Conservation (phyloP, 139 green algal species). For the Chlamydomonas sp. region DNA sequence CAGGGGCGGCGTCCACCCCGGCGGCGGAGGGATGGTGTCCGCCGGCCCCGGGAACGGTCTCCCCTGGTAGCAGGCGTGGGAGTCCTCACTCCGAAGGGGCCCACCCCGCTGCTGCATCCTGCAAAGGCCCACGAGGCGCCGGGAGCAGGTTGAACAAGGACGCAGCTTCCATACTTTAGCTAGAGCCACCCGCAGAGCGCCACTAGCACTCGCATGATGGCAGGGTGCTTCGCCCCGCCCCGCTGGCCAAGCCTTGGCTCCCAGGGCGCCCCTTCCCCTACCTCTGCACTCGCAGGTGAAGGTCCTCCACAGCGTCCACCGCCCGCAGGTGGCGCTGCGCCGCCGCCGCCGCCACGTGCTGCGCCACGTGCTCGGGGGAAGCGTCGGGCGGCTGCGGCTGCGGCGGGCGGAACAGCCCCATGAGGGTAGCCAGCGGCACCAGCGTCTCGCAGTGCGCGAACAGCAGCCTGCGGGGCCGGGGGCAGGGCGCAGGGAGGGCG, state of each 20-base stretch:
- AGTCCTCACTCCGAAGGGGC: conserved; percentile 1
- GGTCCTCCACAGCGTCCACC: conserved; percentile 30
- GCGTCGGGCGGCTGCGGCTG: not conserved
- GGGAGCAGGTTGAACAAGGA: too few species aligned
- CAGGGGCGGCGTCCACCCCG: conserved; percentile 19
- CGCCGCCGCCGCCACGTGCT: not conserved
- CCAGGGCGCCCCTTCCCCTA: not conserved
- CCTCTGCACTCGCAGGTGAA: conserved; percentile 4
- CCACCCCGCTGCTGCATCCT: too few species aligned
- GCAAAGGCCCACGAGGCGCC: too few species aligned
- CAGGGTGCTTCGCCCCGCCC: not conserved
- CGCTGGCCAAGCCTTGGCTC: too few species aligned
- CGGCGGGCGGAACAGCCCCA: conserved; percentile 57
- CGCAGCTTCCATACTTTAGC: too few species aligned
- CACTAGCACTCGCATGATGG: not conserved
- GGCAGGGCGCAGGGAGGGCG: not conserved
- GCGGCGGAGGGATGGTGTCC: conserved; percentile 8
- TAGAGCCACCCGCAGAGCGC: too few species aligned
- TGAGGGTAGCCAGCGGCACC: conserved; percentile 53
- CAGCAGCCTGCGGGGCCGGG: conserved; percentile 31
- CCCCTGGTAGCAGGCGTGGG: conserved; percentile 37
- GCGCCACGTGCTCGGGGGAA: not conserved
- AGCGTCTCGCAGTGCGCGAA: conserved; percentile 71
- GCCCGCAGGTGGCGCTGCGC: conserved; percentile 19
- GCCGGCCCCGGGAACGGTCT: not conserved